Conservation (phyloP, 31 red algal genomes). For the Odonthalia washingtoniensis region DNA sequence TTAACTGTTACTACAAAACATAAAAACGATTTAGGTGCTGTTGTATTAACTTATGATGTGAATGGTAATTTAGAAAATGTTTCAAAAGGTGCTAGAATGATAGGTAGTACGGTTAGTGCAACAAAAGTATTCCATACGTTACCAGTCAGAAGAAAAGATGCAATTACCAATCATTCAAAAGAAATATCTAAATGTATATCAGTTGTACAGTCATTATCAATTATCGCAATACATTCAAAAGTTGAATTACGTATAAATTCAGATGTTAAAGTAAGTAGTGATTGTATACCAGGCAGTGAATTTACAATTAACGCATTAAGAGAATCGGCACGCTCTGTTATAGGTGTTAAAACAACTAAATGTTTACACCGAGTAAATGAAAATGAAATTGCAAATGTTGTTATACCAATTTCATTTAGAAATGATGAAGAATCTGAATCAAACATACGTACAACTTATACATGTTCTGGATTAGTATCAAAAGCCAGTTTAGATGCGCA, state of each 20-base stretch:
- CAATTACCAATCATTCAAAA: slow-evolving; percentile 47
- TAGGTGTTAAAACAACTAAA: slow-evolving; percentile 48
- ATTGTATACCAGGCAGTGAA: not conserved
- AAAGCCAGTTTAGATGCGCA: slow-evolving; percentile 58
- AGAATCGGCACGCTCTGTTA: slow-evolving; percentile 25
- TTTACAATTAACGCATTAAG: slow-evolving; percentile 15
- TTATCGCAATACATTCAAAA: slow-evolving; percentile 59
- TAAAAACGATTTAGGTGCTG: slow-evolving; percentile 25
- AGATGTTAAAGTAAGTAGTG: slow-evolving; percentile 53
- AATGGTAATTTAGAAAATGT: slow-evolving; percentile 27
- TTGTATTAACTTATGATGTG: slow-evolving; percentile 32
- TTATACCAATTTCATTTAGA: not conserved
- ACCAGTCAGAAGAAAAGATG: slow-evolving; percentile 79
- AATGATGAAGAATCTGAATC: not conserved
- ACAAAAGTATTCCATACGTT: slow-evolving; percentile 70
- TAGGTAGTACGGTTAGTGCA: slow-evolving; percentile 85
- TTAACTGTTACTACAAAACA: slow-evolving; percentile 62
- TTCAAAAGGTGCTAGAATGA: slow-evolving; percentile 41
- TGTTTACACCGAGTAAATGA: slow-evolving; percentile 35
- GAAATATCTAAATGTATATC: slow-evolving; percentile 59
- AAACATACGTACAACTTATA: not conserved
- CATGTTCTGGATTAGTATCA: slow-evolving; percentile 71
- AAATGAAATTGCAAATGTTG: slow-evolving; percentile 12
- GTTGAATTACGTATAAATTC: slow-evolving; percentile 55
- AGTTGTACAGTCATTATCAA: slow-evolving; percentile 63